These are phyloP conservation scores for Candida montana DNA, from an alignment of 805 yeast genomes.

Conservation along the genomic window DNA sequence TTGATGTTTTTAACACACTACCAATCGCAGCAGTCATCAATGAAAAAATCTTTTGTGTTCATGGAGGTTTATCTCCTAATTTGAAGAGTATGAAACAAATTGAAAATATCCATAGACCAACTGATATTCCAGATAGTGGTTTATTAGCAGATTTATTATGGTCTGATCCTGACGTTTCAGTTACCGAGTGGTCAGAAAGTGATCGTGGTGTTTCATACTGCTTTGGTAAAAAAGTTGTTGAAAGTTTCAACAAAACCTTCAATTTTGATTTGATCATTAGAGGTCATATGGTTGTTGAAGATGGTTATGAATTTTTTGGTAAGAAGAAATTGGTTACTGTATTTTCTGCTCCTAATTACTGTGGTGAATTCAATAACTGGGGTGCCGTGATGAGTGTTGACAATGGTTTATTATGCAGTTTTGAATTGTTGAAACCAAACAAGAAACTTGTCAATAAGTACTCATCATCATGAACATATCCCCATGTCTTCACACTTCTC, in stretches of 20 bases:
- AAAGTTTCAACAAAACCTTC: conserved; percentile 57
- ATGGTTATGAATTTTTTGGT: conserved; percentile 79
- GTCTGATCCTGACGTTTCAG: conserved; percentile 70
- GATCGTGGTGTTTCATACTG: conserved; percentile 82
- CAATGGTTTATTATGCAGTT: conserved; percentile 86
- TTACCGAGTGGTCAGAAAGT: conserved; percentile 68
- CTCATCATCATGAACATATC: neutral
- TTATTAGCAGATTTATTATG: conserved; percentile 72
- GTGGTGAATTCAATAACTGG: conserved; percentile 69
- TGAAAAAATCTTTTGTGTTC: conserved; percentile 87
- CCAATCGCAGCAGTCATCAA: conserved; percentile 97
- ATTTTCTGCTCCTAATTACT: conserved; percentile 76
- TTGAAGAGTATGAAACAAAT: conserved; percentile 61
- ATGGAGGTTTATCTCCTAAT: conserved; percentile 79
- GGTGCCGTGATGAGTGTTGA: conserved; percentile 98
- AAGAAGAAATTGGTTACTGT: conserved; percentile 71
- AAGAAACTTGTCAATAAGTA: conserved; percentile 11
- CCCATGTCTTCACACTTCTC: no score
- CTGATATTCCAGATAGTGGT: conserved; percentile 80
- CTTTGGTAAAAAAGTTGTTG: conserved; percentile 71
- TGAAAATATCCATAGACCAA: conserved; percentile 68
- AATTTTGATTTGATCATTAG: conserved; percentile 73
- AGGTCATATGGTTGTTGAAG: conserved; percentile 89
- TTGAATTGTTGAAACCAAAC: conserved; percentile 84
- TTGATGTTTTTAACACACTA: conserved; percentile 91